A percentile compares a stretch with the other conserved stretches of the same genome.
Conservation (phyloP, 2,329 filamentous ascomycete genomes). For the Chlorencoelia australis region DNA sequence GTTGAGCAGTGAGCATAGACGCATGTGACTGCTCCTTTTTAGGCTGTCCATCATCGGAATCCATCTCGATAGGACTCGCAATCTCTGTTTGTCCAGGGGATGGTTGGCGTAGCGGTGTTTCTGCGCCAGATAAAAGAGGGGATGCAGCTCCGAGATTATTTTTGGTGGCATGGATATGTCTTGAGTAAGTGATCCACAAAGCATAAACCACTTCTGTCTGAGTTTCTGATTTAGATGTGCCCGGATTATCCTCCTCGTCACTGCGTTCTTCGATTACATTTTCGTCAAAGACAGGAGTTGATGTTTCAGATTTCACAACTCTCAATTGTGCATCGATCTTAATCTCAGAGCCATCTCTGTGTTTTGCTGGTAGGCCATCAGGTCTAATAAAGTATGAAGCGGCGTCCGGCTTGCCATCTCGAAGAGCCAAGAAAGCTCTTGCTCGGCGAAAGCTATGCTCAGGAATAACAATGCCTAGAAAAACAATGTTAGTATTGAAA, state of each 20-base stretch:
- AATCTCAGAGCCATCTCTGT: conserved; percentile 84
- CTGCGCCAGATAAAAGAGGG: conserved; percentile 50
- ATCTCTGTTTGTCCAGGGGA: conserved; percentile 62
- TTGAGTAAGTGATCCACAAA: conserved; percentile 93
- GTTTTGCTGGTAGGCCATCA: conserved; percentile 72
- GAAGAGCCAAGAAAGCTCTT: conserved; percentile 70
- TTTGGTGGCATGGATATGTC: conserved; percentile 73
- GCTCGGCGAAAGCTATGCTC: conserved; percentile 93
- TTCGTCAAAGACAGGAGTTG: conserved; percentile 46
- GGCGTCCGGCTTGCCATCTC: conserved; percentile 72
- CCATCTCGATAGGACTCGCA: conserved; percentile 46
- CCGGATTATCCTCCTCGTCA: conserved; percentile 37
- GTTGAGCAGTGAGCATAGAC: conserved; percentile 42
- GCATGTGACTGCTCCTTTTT: conserved; percentile 32
- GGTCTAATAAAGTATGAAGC: conserved; percentile 72
- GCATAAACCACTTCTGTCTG: conserved; percentile 81
- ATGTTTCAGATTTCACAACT: conserved; percentile 84
- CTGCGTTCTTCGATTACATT: conserved; percentile 54
- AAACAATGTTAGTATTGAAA: no score
- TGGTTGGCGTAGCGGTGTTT: conserved; percentile 68
- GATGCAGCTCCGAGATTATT: conserved; percentile 51
- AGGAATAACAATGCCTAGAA: conserved; percentile 91
- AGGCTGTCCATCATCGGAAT: conserved; percentile 42
- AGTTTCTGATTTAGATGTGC: conserved; percentile 34
- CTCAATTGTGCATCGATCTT: conserved; percentile 95